Percentiles rank a stretch among this genome's conserved stretches.
Evolutionary conservation across 805 yeast genomes (phyloP).

Genomic region (Metschnikowia chrysomelidarum): DNA sequence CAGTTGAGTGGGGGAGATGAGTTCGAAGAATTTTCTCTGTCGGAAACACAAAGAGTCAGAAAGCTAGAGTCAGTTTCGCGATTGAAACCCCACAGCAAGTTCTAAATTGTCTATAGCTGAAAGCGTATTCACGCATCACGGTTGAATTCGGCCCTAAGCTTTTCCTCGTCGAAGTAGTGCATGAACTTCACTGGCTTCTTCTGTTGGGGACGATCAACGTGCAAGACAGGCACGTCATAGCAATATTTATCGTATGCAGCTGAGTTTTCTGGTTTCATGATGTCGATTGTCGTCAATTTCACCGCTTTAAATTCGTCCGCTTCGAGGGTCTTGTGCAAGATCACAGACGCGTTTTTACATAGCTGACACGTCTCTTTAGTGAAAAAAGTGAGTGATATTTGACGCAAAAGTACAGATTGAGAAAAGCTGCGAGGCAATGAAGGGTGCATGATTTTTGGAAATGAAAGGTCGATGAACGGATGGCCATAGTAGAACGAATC

Average conservation of each 20-base stretch:
- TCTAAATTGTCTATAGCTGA: background rate
- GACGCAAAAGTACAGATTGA: constrained; percentile 4
- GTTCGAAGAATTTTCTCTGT: no score
- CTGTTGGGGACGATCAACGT: constrained; percentile 51
- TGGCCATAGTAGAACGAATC: no score
- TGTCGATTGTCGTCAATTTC: constrained; percentile 49
- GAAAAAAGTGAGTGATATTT: constrained; percentile 49
- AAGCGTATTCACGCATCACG: constrained; percentile 2
- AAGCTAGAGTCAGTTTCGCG: background rate
- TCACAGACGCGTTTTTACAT: constrained; percentile 62
- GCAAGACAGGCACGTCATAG: constrained; percentile 78
- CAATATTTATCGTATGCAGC: constrained; percentile 72
- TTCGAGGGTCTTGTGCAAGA: constrained; percentile 43
- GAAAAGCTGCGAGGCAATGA: constrained; percentile 6
- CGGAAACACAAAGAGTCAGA: no score
- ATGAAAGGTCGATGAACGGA: no score
- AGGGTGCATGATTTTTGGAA: constrained; percentile 7
- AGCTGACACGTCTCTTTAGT: constrained; percentile 69
- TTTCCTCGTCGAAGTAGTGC: constrained; percentile 61
- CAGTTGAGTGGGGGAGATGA: no score
- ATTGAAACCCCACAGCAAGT: background rate
- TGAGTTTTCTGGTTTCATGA: constrained; percentile 55
- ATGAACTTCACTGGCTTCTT: constrained; percentile 56
- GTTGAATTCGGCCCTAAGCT: constrained; percentile 49
- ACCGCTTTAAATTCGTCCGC: constrained; percentile 27